Evolutionary conservation across 164 flowering plant species (phyloP).

Genomic region (Taxillus chinensis): DNA sequence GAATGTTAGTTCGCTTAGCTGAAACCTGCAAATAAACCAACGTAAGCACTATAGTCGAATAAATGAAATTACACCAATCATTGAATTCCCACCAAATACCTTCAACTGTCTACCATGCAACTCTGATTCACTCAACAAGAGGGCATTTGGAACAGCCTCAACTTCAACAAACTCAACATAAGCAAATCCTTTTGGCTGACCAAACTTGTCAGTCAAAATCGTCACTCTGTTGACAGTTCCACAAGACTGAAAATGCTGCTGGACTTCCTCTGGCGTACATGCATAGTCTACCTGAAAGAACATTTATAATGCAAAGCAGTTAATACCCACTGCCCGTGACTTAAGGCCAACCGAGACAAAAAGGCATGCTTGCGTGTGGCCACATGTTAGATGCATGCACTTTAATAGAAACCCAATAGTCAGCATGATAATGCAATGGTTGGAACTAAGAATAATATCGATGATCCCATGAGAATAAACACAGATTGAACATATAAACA

Average conservation of each 20-base stretch:
- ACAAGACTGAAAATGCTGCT: constrained; percentile 76
- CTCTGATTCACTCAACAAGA: constrained; percentile 64
- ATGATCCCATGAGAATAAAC: too few species aligned
- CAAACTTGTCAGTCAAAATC: constrained; percentile 72
- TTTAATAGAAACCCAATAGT: too few species aligned
- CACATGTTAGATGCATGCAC: too few species aligned
- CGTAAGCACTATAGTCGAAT: constrained; percentile 1
- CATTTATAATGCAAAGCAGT: background rate
- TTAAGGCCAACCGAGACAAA: too few species aligned
- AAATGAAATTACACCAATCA: background rate
- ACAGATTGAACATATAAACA: too few species aligned
- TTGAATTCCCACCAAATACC: constrained; percentile 19
- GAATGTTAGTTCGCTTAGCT: constrained; percentile 67
- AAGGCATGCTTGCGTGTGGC: too few species aligned
- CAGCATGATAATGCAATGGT: too few species aligned
- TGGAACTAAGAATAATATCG: too few species aligned
- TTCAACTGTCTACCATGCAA: constrained; percentile 73
- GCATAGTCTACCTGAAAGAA: constrained; percentile 62
- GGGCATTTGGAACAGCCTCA: constrained; percentile 74
- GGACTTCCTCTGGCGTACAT: constrained; percentile 78
- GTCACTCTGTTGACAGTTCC: constrained; percentile 81
- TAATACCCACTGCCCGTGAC: background rate
- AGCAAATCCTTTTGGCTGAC: constrained; percentile 82
- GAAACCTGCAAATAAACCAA: constrained; percentile 38
- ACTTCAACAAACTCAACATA: constrained; percentile 70